phyloP scores from a whole-genome alignment of 352 stramenopile genomes.

The Globisporangium camurandrum region DNA sequence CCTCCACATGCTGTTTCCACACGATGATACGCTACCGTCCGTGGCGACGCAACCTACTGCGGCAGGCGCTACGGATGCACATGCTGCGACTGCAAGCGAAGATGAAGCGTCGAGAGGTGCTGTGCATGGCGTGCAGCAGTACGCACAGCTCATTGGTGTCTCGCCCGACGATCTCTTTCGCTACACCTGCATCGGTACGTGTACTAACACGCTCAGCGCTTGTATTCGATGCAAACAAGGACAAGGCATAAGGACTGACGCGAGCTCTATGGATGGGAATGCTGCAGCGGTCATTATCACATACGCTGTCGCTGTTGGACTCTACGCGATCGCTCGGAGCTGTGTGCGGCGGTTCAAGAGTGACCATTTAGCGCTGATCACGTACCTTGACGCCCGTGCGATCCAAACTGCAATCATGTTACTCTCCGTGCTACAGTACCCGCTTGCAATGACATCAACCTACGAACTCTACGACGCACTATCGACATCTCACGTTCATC shows the following conservation, averaged over 20 bases:
- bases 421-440: conserved; percentile 36
- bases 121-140: conserved; percentile 26
- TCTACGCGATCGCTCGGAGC: conserved; percentile 26
- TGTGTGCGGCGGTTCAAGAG: conserved; percentile 16
- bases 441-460: conserved; percentile 33
- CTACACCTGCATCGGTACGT: conserved; percentile 31
- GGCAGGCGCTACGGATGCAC: not conserved
- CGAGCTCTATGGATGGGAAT: too few relatives aligned
- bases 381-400: conserved; percentile 29
- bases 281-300: conserved; percentile 15
- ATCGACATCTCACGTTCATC: not conserved
- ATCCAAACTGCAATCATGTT: conserved; percentile 33
- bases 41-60: not conserved
- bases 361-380: conserved; percentile 7
- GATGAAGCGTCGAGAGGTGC: not conserved
- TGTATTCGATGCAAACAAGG: too few relatives aligned
- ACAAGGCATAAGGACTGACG: too few relatives aligned
- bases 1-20: conserved; percentile 28
- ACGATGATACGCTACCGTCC: not conserved
- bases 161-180: conserved; percentile 36
- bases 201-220: too few relatives aligned
- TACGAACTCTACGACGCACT: conserved; percentile 36
- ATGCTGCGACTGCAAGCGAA: not conserved
- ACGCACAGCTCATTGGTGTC: conserved; percentile 27
- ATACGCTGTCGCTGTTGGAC: conserved; percentile 16